These are phyloP conservation scores for Cantharellus cinnabarinus DNA, from an alignment of 768 basidiomycete genomes.

Conservation along the genomic window DNA sequence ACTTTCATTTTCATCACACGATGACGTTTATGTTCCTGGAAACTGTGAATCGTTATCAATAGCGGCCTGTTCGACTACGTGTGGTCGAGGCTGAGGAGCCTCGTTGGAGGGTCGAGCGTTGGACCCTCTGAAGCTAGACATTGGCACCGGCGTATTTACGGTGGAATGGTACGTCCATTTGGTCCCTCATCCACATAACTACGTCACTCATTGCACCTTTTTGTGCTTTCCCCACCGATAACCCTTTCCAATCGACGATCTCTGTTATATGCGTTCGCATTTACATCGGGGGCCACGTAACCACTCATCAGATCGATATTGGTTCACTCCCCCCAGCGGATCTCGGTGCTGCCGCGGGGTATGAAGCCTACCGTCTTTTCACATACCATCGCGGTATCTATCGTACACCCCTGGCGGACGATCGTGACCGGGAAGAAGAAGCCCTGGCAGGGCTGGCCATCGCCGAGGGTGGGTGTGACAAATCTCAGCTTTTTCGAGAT, in stretches of 20 bases:
- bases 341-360: slow-evolving; percentile 58
- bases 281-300: not conserved
- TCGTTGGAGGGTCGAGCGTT: slow-evolving; percentile 15
- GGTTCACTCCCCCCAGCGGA: slow-evolving; percentile 33
- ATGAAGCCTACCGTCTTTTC: slow-evolving; percentile 54
- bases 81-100: slow-evolving; percentile 22
- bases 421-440: slow-evolving; percentile 42
- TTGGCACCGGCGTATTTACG: slow-evolving; percentile 50
- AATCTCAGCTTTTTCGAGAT: not conserved
- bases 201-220: slow-evolving; percentile 37
- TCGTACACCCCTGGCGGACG: slow-evolving; percentile 30
- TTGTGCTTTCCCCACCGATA: slow-evolving; percentile 59
- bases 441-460: slow-evolving; percentile 45
- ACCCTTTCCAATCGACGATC: slow-evolving; percentile 28
- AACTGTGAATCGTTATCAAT: slow-evolving; percentile 7
- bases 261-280: not conserved
- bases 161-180: slow-evolving; percentile 18
- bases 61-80: slow-evolving; percentile 19
- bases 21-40: not conserved
- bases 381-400: slow-evolving; percentile 34
- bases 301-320: slow-evolving; percentile 26
- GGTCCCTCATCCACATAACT: slow-evolving; percentile 27
- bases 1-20: slow-evolving; percentile 1
- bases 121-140: slow-evolving; percentile 39
- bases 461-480: slow-evolving; percentile 35